Percentiles rank a stretch among this genome's conserved stretches.
These are phyloP conservation scores for Dalbergia cultrata DNA, from an alignment of 306 rosid genomes.

Conservation along the genomic window DNA sequence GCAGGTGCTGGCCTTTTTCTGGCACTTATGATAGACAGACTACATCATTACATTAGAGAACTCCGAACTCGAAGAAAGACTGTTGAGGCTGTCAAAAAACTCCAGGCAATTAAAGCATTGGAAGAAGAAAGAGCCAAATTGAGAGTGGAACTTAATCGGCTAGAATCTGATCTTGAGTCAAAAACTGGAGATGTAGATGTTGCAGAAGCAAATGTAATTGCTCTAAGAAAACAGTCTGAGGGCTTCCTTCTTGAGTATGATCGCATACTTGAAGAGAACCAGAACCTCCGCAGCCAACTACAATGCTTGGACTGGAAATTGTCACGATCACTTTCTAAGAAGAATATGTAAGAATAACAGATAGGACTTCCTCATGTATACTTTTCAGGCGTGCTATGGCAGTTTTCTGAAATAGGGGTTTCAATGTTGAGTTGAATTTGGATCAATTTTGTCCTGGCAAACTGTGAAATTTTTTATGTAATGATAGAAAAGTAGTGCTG, in stretches of 20 bases:
- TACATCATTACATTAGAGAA: slow-evolving; percentile 88
- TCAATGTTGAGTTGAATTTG: slow-evolving; percentile 57
- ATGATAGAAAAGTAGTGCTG: slow-evolving; percentile 50
- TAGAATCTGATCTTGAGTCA: slow-evolving; percentile 72
- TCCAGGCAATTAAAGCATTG: slow-evolving; percentile 62
- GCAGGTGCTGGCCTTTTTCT: slow-evolving; percentile 83
- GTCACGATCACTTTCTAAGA: slow-evolving; percentile 78
- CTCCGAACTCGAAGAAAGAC: slow-evolving; percentile 80
- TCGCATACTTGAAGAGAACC: slow-evolving; percentile 88
- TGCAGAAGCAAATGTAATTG: slow-evolving; percentile 77
- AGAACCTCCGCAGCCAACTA: slow-evolving; percentile 70
- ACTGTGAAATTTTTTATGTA: slow-evolving; percentile 49
- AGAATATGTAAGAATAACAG: slow-evolving; percentile 64
- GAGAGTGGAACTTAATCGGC: slow-evolving; percentile 55
- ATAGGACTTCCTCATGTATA: slow-evolving; percentile 23
- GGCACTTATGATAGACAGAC: slow-evolving; percentile 85
- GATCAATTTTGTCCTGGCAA: slow-evolving; percentile 54
- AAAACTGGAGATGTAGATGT: slow-evolving; percentile 64
- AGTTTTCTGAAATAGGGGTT: slow-evolving; percentile 50
- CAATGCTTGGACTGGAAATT: slow-evolving; percentile 65
- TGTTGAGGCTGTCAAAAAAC: slow-evolving; percentile 79
- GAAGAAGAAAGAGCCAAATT: slow-evolving; percentile 64
- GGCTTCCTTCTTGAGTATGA: slow-evolving; percentile 96
- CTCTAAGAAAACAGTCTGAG: slow-evolving; percentile 92
- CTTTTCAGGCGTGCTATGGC: slow-evolving; percentile 49